Base-by-base conservation (phyloP, 192 early-diverging fungal species). In the Cladochytrium replicatum region DNA sequence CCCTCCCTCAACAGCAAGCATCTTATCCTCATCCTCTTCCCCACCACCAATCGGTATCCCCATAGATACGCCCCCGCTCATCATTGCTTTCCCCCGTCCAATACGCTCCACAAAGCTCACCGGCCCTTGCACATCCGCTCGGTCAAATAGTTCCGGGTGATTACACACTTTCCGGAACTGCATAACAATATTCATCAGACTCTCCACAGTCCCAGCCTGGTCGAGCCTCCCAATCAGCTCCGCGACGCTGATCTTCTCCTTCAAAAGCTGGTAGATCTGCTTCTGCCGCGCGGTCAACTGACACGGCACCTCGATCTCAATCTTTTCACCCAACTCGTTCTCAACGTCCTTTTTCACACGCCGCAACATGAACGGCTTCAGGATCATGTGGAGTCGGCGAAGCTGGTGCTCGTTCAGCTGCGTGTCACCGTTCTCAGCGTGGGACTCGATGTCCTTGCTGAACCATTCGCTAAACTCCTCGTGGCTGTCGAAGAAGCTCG, bases 381-480 rank as follows among this genome's bases (percentile, higher is more conserved):
- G 70, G 48, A 93, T 91, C 82, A 89, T 86, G 43, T 93, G 88
- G 41, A 93, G 60, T 24, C 87, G 74, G 34, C 75, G 69, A 13
- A 93, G 67, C 59, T 93, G 90, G 42, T 89, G 83, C 58, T 86
- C 77, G 48, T 93, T 89, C 22, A 91, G 66, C 3, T 74, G 69
- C 0, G 78, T 78, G 38, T 82, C 80, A n/a, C n/a, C n/a, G 54
- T 91, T 86, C 58, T 91, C 88, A 0, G 87, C 86, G 58, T 88
- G 85, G 31, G 80, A 82, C 63, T 93, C 90, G 51, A 91, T 91
- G 57, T 91, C 88, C 52, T 86, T 84, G 32, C 84, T 85, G 50
- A 93, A 93, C 90, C 90, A 93, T 55, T 93, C 90, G 54, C 82
- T 85, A 52, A 93, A 93, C 62, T 91, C 88, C 52, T 87, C 85